phyloP scores from a whole-genome alignment of 441 rosid species.

The Populus hybrid region DNA sequence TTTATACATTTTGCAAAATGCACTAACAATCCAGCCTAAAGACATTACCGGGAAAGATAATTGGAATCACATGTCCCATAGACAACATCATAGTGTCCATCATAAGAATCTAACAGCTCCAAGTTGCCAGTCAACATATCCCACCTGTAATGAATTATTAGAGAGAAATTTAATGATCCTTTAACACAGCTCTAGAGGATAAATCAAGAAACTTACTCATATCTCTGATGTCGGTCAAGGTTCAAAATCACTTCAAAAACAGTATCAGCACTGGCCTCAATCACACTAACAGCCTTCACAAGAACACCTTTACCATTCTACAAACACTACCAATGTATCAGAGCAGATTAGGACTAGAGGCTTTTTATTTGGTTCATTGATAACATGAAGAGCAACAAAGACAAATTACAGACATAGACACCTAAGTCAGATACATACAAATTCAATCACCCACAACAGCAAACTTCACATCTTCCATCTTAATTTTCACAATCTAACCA shows the following conservation, averaged over 20 bases:
- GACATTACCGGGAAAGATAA: slow-evolving; percentile 73
- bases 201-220: slow-evolving; percentile 62
- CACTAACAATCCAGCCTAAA: not conserved
- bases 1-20: not conserved
- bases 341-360: not conserved
- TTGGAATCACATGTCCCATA: slow-evolving; percentile 86
- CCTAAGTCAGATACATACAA: not conserved
- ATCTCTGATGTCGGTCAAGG: slow-evolving; percentile 75
- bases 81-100: slow-evolving; percentile 89
- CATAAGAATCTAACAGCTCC: slow-evolving; percentile 78
- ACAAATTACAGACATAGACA: not conserved
- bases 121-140: slow-evolving; percentile 90
- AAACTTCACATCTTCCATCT: not conserved
- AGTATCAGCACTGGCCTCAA: slow-evolving; percentile 87
- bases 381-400: slow-evolving; percentile 1
- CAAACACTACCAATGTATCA: slow-evolving; percentile 26
- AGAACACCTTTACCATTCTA: slow-evolving; percentile 82
- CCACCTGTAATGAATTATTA: slow-evolving; percentile 69
- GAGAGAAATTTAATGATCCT: slow-evolving; percentile 22
- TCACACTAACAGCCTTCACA: slow-evolving; percentile 86
- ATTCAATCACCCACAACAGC: not conserved
- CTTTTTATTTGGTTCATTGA: slow-evolving; percentile 1
- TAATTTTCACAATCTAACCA: not conserved
- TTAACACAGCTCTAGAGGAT: slow-evolving; percentile 15
- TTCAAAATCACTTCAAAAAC: slow-evolving; percentile 83